A percentile compares a stretch with the other conserved stretches of the same genome.
Conservation (phyloP, 148 eudicot genomes). For the Amaranthus palmeri region DNA sequence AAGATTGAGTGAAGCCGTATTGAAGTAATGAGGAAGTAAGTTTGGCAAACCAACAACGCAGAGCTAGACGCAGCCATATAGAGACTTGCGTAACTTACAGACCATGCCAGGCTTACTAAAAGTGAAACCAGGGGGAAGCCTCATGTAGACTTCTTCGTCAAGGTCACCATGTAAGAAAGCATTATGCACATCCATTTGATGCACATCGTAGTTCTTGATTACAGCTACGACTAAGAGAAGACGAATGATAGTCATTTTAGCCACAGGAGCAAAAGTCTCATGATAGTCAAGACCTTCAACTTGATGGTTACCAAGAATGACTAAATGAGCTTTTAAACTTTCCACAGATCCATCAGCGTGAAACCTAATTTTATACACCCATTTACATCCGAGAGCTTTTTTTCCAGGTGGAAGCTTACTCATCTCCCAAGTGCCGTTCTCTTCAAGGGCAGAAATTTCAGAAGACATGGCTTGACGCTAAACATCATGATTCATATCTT, state of each 20-base stretch:
- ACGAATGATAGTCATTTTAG: background rate
- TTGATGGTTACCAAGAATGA: background rate
- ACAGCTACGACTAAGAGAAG: background rate
- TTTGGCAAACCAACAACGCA: constrained; percentile 1
- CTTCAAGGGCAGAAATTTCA: background rate
- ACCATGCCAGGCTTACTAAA: background rate
- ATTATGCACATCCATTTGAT: background rate
- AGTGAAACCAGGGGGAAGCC: background rate
- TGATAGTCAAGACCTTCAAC: background rate
- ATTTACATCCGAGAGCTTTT: background rate
- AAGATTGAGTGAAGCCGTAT: background rate
- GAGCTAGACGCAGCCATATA: constrained; percentile 3
- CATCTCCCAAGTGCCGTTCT: background rate
- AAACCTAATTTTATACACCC: background rate
- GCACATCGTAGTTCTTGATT: background rate
- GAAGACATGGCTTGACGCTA: background rate
- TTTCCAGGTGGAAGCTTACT: background rate
- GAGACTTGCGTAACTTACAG: background rate
- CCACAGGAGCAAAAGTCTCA: too few relatives aligned
- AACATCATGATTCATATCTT: background rate
- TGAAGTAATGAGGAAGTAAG: background rate
- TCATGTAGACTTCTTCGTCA: too few relatives aligned
- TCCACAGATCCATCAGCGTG: background rate
- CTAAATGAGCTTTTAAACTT: background rate
- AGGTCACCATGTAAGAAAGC: too few relatives aligned